Conservation (phyloP, 768 basidiomycete genomes). For the Boletus sp. region DNA sequence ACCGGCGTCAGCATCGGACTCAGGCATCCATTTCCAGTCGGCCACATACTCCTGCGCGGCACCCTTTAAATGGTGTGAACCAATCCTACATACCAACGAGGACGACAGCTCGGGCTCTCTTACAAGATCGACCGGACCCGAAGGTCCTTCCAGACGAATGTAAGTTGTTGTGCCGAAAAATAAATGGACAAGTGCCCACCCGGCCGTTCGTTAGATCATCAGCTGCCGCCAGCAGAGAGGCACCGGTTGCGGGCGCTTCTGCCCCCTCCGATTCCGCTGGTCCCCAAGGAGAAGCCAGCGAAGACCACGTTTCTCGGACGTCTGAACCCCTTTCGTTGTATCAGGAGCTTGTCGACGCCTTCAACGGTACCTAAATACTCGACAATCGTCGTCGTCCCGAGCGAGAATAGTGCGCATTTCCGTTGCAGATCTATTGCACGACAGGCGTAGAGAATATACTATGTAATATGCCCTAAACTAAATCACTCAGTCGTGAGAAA, state of each 20-base stretch:
- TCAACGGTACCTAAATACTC: not conserved
- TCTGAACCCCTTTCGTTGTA: slow-evolving; percentile 12
- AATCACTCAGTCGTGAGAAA: slow-evolving; percentile 15
- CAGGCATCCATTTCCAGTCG: not conserved
- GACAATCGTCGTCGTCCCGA: not conserved
- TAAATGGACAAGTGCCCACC: not conserved
- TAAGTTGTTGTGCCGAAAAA: not conserved
- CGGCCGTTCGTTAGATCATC: slow-evolving; percentile 3
- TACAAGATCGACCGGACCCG: not conserved
- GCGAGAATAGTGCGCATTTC: slow-evolving; percentile 5
- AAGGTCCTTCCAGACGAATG: not conserved
- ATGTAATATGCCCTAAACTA: no score
- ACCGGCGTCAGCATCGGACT: not conserved
- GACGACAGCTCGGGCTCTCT: not conserved
- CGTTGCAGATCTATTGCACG: slow-evolving; percentile 9
- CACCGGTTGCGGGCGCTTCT: not conserved
- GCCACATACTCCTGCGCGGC: not conserved
- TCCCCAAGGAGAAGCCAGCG: not conserved
- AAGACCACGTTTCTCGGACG: slow-evolving; percentile 3
- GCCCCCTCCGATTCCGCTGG: slow-evolving; percentile 1
- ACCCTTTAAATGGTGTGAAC: not conserved
- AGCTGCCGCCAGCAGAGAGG: not conserved
- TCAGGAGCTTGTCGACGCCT: not conserved
- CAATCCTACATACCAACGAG: not conserved
- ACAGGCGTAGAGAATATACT: slow-evolving; percentile 6